These are phyloP conservation scores for Dendrocalamus sinicus DNA, from an alignment of 176 grass and related monocot species.

Conservation along the genomic window DNA sequence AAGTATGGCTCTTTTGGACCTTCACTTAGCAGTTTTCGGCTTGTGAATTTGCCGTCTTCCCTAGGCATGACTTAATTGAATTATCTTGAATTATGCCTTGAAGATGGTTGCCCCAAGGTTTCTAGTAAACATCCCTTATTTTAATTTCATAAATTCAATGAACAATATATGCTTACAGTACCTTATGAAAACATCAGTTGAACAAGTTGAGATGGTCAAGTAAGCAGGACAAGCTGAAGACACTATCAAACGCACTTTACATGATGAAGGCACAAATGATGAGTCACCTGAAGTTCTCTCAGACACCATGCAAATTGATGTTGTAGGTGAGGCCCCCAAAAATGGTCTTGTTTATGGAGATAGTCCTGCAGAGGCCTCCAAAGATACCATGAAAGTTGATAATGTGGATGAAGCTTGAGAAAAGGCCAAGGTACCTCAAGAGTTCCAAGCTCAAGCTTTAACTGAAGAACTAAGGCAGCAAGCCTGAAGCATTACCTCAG, in stretches of 20 bases:
- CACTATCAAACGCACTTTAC: background rate
- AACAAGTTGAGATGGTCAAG: constrained; percentile 2
- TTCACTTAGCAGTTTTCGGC: constrained; percentile 63
- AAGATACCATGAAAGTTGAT: constrained; percentile 28
- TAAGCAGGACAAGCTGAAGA: constrained; percentile 9
- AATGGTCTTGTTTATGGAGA: background rate
- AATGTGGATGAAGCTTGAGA: background rate
- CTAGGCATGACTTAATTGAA: constrained; percentile 2
- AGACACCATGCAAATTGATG: background rate
- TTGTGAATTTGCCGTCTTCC: constrained; percentile 56
- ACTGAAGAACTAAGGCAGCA: background rate
- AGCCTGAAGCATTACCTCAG: background rate
- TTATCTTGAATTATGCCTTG: constrained; percentile 18
- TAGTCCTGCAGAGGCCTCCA: background rate
- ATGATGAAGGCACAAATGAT: background rate
- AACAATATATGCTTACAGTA: constrained; percentile 31
- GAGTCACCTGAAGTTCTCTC: background rate
- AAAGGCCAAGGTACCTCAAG: background rate
- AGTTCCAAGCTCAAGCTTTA: background rate
- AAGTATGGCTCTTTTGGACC: constrained; percentile 73
- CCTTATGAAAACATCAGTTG: background rate
- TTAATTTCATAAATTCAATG: constrained; percentile 14
- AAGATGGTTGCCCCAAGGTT: constrained; percentile 16
- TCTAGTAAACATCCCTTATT: constrained; percentile 28
- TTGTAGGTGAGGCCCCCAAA: background rate